Percentiles rank a stretch among this genome's conserved stretches.
Evolutionary conservation across 768 basidiomycete genomes (phyloP).

Genomic region (Guyanaporus albipodus): DNA sequence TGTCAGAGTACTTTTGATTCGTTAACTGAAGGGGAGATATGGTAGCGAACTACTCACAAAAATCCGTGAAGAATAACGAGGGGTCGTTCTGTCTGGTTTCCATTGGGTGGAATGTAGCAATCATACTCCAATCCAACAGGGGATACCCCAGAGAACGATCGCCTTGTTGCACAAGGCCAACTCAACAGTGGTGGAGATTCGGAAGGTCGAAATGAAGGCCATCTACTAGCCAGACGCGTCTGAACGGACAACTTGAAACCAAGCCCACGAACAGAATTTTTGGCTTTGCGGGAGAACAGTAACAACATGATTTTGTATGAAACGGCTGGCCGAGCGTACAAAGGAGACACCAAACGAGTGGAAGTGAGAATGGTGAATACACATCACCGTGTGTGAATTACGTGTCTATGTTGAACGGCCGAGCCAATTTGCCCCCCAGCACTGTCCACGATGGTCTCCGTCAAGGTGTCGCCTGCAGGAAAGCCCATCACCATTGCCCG

Average conservation of each 20-base stretch:
- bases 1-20: conserved; percentile 26
- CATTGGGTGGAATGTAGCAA: conserved; percentile 24
- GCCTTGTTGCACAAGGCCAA: conserved; percentile 19
- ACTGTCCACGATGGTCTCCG: conserved; percentile 48
- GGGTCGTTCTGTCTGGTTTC: conserved; percentile 36
- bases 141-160: conserved; percentile 12
- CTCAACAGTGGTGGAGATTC: not conserved
- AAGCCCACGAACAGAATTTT: not conserved
- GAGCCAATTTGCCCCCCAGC: too few species aligned
- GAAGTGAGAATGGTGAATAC: too few species aligned
- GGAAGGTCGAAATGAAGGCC: not conserved
- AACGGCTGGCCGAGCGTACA: not conserved
- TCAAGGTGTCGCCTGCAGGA: conserved; percentile 52
- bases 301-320: conserved; percentile 10
- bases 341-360: too few species aligned
- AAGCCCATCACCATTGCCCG: conserved; percentile 45
- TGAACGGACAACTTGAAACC: not conserved
- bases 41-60: conserved; percentile 41
- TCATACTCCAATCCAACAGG: conserved; percentile 33
- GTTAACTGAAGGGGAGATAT: not conserved
- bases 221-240: conserved; percentile 7
- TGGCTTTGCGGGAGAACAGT: conserved; percentile 1
- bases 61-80: conserved; percentile 62
- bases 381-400: too few species aligned
- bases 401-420: too few species aligned